phyloP scores from a whole-genome alignment of 164 flowering plant genomes.

The Annona cherimola region DNA sequence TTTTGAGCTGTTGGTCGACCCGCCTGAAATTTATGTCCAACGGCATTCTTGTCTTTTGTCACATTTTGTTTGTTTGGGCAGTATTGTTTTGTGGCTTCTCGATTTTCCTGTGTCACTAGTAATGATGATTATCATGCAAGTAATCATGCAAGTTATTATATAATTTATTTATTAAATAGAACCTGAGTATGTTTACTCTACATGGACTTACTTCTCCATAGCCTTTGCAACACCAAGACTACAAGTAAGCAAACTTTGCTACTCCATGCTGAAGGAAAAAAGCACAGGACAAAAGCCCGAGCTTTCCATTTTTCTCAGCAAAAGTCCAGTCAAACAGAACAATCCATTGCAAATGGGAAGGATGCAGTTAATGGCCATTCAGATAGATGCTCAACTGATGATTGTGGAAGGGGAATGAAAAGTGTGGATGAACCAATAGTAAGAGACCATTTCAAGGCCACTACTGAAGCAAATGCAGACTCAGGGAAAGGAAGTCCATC shows the following conservation, averaged over 20 bases:
- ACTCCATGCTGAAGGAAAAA: constrained; percentile 92
- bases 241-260: constrained; percentile 82
- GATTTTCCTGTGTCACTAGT: too few relatives aligned
- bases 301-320: constrained; percentile 72
- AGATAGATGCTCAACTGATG: constrained; percentile 17
- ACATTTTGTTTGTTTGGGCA: too few relatives aligned
- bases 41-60: too few relatives aligned
- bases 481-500: constrained; percentile 31
- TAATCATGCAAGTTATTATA: too few relatives aligned
- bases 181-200: not conserved
- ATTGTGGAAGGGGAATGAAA: constrained; percentile 2
- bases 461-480: constrained; percentile 10
- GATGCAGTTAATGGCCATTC: constrained; percentile 18
- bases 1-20: too few relatives aligned
- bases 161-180: too few relatives aligned
- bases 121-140: too few relatives aligned
- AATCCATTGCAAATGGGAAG: constrained; percentile 26
- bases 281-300: constrained; percentile 83
- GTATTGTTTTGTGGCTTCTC: too few relatives aligned
- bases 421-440: constrained; percentile 22
- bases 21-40: too few relatives aligned
- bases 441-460: constrained; percentile 22
- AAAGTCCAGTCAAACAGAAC: constrained; percentile 38
- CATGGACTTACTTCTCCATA: constrained; percentile 20
- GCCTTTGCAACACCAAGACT: constrained; percentile 83